Base-by-base conservation (phyloP, 2,329 filamentous ascomycete genomes). In the Teratosphaeriaceae sp. region DNA sequence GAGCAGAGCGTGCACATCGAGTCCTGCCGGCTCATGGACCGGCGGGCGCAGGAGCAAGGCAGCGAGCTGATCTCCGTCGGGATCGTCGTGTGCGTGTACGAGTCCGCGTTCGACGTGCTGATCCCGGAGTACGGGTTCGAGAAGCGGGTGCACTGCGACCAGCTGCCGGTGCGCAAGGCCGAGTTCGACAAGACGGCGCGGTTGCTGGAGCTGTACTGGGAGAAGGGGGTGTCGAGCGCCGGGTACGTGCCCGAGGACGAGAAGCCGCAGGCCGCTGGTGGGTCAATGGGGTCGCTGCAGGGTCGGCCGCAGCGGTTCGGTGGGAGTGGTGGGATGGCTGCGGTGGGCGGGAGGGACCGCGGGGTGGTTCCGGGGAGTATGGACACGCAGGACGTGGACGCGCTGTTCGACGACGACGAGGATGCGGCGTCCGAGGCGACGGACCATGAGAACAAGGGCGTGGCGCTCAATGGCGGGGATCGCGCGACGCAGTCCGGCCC, bases 1-100 rank as follows among this genome's bases (percentile, higher is more conserved):
- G 92, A 98, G 66, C 92, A 98, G 71, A 97, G 92, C 65, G 88
- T 98, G 38, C 92, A 98, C 69, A 96, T 98, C 51, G 92, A 97
- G 64, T 88, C 90, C 4, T 98, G 92, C 74, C 85, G 92, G 55
- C 83, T 81, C 57, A 96, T 98, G 86, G 89, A 97, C 69, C 88
- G 86, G 71, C 85, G 84, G 66, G 82, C 86, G 53, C 82, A 88
- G 62, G 86, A 94, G 55, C 78, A 81, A 54, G 88, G 90, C 51
- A 88, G 88, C 37, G 92, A 98, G 53, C 78, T 98, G 42, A 88
- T 98, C 63, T 88, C 85, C 57, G 90, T 97, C 64, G 92, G 92
- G 54, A 90, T 98, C 57, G 88, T 98, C 38, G 76, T 98, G 43
- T 95, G 88, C 62, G 92, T 98, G 23, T 98, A 98, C 66, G 92